A percentile compares a stretch with the other conserved stretches of the same genome.
Evolutionary conservation across 768 basidiomycete species (phyloP).

Genomic region (Lentinus brumalis): DNA sequence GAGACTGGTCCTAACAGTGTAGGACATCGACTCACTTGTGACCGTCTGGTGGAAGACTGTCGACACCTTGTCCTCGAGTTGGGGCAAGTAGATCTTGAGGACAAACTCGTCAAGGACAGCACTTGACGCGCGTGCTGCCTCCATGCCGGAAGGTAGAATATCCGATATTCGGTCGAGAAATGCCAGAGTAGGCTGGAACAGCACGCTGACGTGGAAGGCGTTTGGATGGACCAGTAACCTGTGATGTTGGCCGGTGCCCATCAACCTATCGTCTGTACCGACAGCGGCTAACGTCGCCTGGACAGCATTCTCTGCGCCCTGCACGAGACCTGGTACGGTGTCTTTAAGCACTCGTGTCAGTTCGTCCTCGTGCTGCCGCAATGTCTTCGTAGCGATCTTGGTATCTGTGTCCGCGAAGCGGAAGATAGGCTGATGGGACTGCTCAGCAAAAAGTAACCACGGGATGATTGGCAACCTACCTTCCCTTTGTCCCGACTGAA

Average conservation of each 20-base stretch:
- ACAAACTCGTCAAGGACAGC: conserved; percentile 91
- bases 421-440: conserved; percentile 68
- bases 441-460: not conserved
- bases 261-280: conserved; percentile 72
- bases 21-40: conserved; percentile 49
- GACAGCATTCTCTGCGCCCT: conserved; percentile 63
- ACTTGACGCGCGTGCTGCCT: conserved; percentile 65
- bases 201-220: conserved; percentile 89
- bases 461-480: conserved; percentile 40
- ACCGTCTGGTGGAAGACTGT: conserved; percentile 85
- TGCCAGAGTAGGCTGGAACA: conserved; percentile 92
- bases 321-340: conserved; percentile 92
- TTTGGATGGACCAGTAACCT: conserved; percentile 85
- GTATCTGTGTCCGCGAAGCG: conserved; percentile 89
- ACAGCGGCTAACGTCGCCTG: conserved; percentile 62
- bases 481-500: conserved; percentile 78
- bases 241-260: conserved; percentile 78
- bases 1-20: not conserved
- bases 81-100: conserved; percentile 87
- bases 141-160: conserved; percentile 71
- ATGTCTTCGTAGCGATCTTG: conserved; percentile 65
- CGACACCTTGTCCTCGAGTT: conserved; percentile 92
- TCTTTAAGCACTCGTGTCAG: conserved; percentile 82
- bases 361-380: conserved; percentile 82
- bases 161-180: conserved; percentile 77